A percentile compares a stretch with the other conserved stretches of the same genome.
These are phyloP conservation scores for Lactarius tabidus DNA, from an alignment of 768 basidiomycete species.

Conservation along the genomic window DNA sequence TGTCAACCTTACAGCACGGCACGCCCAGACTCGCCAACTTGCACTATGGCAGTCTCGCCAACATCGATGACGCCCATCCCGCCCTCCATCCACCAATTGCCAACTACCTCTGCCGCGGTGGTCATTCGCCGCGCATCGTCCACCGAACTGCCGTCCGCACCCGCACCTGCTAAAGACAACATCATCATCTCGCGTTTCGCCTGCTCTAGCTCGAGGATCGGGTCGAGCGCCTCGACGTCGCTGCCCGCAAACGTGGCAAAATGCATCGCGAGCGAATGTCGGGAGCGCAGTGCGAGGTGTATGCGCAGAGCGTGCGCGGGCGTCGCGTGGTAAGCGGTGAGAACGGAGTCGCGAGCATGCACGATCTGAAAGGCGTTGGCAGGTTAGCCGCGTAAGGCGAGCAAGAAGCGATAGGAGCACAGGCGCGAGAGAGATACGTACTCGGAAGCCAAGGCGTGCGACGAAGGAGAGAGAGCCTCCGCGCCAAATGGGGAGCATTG, in stretches of 20 bases:
- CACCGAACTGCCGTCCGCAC: neutral
- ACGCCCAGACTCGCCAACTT: conserved; percentile 23
- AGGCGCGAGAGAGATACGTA: conserved; percentile 25
- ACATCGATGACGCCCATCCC: conserved; percentile 38
- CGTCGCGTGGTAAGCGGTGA: conserved; percentile 39
- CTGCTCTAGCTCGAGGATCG: conserved; percentile 35
- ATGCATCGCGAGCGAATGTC: conserved; percentile 40
- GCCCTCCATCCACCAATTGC: conserved; percentile 32
- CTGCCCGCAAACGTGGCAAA: conserved; percentile 44
- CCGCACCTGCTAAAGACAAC: neutral
- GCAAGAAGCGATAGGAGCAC: too few relatives aligned
- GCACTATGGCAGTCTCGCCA: conserved; percentile 34
- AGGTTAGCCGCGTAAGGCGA: neutral
- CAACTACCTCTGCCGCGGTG: conserved; percentile 14
- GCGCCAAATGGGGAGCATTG: conserved; percentile 44
- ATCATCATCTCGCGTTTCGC: conserved; percentile 33
- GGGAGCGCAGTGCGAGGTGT: conserved; percentile 36
- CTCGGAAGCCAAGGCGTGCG: conserved; percentile 36
- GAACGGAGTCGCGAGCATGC: conserved; percentile 21
- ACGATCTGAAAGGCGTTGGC: conserved; percentile 27
- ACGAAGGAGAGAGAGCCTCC: conserved; percentile 40
- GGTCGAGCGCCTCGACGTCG: conserved; percentile 40
- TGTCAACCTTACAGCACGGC: neutral
- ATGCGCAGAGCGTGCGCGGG: conserved; percentile 40
- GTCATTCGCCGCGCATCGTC: neutral